Evolutionary conservation across 1,139 yeast genomes (phyloP).

Genomic region (Yamadazyma sp.): DNA sequence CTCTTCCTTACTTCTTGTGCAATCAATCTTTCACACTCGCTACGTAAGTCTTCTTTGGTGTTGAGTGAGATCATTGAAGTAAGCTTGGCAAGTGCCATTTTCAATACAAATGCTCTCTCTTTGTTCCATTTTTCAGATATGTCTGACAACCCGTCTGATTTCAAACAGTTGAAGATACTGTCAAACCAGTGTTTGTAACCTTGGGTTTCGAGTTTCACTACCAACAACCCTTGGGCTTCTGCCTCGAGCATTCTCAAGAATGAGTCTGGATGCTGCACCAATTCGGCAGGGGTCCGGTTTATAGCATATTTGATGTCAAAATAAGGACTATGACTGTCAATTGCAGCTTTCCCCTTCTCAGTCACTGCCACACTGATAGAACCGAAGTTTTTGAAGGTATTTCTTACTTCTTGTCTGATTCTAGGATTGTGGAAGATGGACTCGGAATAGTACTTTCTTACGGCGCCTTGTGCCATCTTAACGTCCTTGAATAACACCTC

Average conservation of each 20-base stretch:
- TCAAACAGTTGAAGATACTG: slow-evolving; percentile 56
- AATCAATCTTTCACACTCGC: slow-evolving; percentile 72
- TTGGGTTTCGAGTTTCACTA: slow-evolving; percentile 46
- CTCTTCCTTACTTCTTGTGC: slow-evolving; percentile 68
- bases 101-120: slow-evolving; percentile 67
- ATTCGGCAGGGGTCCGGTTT: slow-evolving; percentile 73
- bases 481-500: slow-evolving; percentile 59
- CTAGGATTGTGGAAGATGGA: slow-evolving; percentile 82
- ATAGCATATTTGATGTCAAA: slow-evolving; percentile 91
- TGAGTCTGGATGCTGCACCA: slow-evolving; percentile 73
- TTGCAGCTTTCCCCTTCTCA: slow-evolving; percentile 81
- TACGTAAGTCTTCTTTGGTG: slow-evolving; percentile 80
- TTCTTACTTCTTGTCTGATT: slow-evolving; percentile 73
- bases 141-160: slow-evolving; percentile 83
- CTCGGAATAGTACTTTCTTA: slow-evolving; percentile 73
- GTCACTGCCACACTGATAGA: slow-evolving; percentile 75
- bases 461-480: slow-evolving; percentile 69
- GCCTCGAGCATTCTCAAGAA: slow-evolving; percentile 91
- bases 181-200: slow-evolving; percentile 47
- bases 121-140: slow-evolving; percentile 80
- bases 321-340: slow-evolving; percentile 78
- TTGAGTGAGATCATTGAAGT: slow-evolving; percentile 69
- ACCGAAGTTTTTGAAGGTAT: slow-evolving; percentile 66
- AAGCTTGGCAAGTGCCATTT: slow-evolving; percentile 65
- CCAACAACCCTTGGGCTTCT: slow-evolving; percentile 62